phyloP scores from a whole-genome alignment of 1,139 yeast genomes.

The Suhomyces anneliseae region DNA sequence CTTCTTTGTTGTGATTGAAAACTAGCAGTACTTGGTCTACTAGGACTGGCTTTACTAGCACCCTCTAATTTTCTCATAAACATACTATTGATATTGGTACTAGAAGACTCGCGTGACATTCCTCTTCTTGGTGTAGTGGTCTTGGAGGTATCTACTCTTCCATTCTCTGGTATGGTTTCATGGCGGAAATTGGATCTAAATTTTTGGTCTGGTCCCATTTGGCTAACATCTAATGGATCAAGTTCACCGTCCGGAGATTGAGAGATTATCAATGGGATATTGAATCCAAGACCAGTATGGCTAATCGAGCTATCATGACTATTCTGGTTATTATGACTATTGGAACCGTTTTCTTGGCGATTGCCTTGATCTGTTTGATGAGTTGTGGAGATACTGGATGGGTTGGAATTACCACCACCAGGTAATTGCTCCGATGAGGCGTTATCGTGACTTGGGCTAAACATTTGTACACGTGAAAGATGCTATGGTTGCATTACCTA shows the following conservation, averaged over 20 bases:
- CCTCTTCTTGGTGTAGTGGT: slow-evolving; percentile 2
- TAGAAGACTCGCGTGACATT: slow-evolving; percentile 8
- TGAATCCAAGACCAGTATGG: not conserved
- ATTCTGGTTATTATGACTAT: not conserved
- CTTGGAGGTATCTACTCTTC: not conserved
- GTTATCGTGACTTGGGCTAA: no score
- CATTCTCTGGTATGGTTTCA: not conserved
- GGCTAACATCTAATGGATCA: not conserved
- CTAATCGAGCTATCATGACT: not conserved
- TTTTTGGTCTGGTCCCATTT: not conserved
- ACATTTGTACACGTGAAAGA: no score
- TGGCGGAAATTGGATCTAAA: not conserved
- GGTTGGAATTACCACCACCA: no score
- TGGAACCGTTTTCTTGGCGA: no score
- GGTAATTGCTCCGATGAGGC: no score
- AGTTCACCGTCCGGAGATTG: not conserved
- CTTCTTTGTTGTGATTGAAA: slow-evolving; percentile 14
- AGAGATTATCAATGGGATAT: not conserved
- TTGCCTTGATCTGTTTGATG: no score
- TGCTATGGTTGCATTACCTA: no score
- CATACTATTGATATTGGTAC: slow-evolving; percentile 10
- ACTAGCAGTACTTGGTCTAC: slow-evolving; percentile 5
- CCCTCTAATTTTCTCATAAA: slow-evolving; percentile 14
- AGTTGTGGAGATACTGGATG: no score
- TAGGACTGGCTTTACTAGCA: slow-evolving; percentile 12